Conservation (phyloP, 1,139 yeast species). For the Magnusiomyces ingens region DNA sequence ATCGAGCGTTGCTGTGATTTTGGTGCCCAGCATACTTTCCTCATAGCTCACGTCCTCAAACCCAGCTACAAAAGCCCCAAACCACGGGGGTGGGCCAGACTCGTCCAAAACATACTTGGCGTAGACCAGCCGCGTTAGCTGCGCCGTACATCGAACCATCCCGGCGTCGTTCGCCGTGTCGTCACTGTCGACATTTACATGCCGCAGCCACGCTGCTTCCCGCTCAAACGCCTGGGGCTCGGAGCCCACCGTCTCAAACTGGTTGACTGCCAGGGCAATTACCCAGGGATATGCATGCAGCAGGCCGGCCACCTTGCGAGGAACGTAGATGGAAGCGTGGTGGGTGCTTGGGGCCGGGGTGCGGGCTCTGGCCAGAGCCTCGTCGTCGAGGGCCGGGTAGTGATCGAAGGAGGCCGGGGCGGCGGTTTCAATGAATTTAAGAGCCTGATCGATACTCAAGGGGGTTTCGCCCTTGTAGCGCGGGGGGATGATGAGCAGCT, state of each 20-base stretch:
- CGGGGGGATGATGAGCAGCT: constrained; percentile 4
- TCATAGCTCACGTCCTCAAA: constrained; percentile 1
- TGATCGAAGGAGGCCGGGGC: background rate
- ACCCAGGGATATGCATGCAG: constrained; percentile 8
- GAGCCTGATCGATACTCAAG: constrained; percentile 7
- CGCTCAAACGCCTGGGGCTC: background rate
- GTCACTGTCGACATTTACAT: background rate
- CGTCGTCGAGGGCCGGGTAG: background rate
- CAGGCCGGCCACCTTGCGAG: constrained; percentile 8
- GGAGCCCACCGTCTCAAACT: background rate
- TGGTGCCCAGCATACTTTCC: constrained; percentile 8
- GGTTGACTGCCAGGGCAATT: constrained; percentile 3
- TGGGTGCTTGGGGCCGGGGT: constrained; percentile 2
- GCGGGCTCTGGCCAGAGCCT: background rate
- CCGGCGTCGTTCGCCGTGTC: background rate
- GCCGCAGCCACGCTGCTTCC: background rate
- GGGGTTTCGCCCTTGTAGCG: constrained; percentile 1
- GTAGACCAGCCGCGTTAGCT: constrained; percentile 9
- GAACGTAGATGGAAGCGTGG: constrained; percentile 9
- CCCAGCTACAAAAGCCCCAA: constrained; percentile 1
- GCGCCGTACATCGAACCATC: constrained; percentile 8
- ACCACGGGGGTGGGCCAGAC: constrained; percentile 7
- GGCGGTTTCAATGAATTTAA: constrained; percentile 1
- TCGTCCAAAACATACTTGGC: constrained; percentile 6
- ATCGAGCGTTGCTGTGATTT: constrained; percentile 7